Evolutionary conservation across 345 rosid genomes (phyloP).

Genomic region (Syzygium aqueum): DNA sequence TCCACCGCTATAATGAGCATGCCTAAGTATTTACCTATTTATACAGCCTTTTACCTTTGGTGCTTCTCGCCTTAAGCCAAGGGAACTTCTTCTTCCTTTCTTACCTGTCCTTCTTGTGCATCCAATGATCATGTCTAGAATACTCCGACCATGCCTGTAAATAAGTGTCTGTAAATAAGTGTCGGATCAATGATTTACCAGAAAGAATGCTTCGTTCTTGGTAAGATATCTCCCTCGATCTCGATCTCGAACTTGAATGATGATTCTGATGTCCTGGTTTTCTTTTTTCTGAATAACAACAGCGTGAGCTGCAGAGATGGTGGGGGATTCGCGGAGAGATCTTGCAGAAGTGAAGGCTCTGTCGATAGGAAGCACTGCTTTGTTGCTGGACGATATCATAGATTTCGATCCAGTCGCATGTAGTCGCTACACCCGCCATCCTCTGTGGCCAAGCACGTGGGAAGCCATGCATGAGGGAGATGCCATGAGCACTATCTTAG

Average conservation of each 20-base stretch:
- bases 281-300: not conserved
- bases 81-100: not conserved
- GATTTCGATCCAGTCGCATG: rapidly evolving
- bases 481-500: not conserved
- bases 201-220: not conserved
- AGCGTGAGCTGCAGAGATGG: not conserved
- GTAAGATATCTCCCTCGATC: too few species aligned
- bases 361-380: not conserved
- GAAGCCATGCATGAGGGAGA: not conserved
- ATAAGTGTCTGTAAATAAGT: not conserved
- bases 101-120: not conserved
- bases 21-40: not conserved
- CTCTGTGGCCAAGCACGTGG: not conserved
- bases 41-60: not conserved
- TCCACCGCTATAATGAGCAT: not conserved
- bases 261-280: not conserved
- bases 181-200: not conserved
- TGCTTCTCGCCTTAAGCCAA: not conserved
- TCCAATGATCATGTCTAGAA: not conserved
- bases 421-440: not conserved
- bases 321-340: not conserved
- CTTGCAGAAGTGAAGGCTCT: not conserved
- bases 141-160: not conserved
- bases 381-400: not conserved
- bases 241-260: too few species aligned